Evolutionary conservation across 2,329 filamentous ascomycete species (phyloP), one percentile per base, ranked within the genome.

Genomic region (Clonostachys rhizophaga): DNA sequence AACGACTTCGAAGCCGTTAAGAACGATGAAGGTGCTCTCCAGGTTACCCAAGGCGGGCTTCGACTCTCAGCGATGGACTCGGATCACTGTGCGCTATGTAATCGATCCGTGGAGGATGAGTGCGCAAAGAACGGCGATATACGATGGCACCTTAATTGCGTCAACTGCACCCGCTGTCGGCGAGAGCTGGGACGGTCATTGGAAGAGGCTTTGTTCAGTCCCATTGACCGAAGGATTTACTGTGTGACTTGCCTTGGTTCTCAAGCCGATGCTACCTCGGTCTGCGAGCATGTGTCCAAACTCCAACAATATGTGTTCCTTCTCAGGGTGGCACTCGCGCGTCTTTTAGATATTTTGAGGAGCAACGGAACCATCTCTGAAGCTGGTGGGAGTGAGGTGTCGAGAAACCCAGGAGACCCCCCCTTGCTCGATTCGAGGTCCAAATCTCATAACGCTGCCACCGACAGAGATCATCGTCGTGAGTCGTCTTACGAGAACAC

Each of bases 261-360:
- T 55, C 72, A 74, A 44, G 72, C 77, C 9, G 83, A 84, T 12
- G 63, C 64, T 11, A 62, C 65, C 14, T 59, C 69, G n/a, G 58
- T 70, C 1, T 89, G 96, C 58, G 78, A 85, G 50, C 81, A 83
- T 51, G 81, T 96, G 36, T 89, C 89, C 16, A 91, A 95, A 64
- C 74, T 99, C 47, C 87, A 94, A 61, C 92, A 99, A 70, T 99
- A 96, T 62, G 85, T 96, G 6, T 96, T 96, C 66, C 74, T 99
- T 17, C 76, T 99, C 39, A 84, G 89, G 58, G 94, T 99, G 18
- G 94, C 94, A 16, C 79, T 99, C 54, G 94, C 94, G 20, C 79
- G 94, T 48, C 76, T 99, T 20, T 75, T 99, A 51, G 88, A 92
- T 41, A 95, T 95, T 33, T 77, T 99, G 34, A 84, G 90, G 52